Evolutionary conservation across 2,329 filamentous ascomycete species (phyloP).

Genomic region (Juglanconis sp.): DNA sequence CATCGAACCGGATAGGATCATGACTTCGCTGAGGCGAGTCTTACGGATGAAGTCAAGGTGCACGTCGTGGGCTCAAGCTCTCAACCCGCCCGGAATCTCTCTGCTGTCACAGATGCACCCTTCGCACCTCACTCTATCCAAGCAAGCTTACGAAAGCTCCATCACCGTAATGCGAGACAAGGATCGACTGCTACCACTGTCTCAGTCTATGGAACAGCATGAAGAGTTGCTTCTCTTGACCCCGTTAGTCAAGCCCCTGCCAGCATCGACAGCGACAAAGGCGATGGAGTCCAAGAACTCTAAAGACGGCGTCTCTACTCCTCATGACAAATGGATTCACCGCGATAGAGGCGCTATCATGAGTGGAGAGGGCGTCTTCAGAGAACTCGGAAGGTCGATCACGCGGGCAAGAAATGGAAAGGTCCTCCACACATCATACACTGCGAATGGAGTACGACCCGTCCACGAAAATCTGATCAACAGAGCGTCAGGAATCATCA

Average conservation of each 20-base stretch:
- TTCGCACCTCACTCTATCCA: conserved; percentile 76
- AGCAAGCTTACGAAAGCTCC: conserved; percentile 83
- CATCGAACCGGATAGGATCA: conserved; percentile 75
- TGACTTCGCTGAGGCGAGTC: conserved; percentile 75
- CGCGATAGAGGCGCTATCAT: conserved; percentile 65
- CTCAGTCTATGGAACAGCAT: conserved; percentile 74
- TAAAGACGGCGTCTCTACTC: conserved; percentile 31
- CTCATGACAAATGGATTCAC: conserved; percentile 56
- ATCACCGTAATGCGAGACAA: conserved; percentile 92
- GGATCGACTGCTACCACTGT: conserved; percentile 77
- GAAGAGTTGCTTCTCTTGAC: conserved; percentile 89
- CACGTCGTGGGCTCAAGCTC: conserved; percentile 85
- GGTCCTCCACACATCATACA: conserved; percentile 91
- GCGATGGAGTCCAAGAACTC: conserved; percentile 54
- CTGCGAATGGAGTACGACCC: conserved; percentile 84
- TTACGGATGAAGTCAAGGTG: conserved; percentile 78
- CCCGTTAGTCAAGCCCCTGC: conserved; percentile 86
- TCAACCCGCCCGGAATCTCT: conserved; percentile 79
- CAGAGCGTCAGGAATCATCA: conserved; percentile 80
- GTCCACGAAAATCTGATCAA: conserved; percentile 93
- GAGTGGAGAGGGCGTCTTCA: conserved; percentile 90
- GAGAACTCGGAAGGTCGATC: conserved; percentile 83
- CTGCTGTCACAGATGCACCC: conserved; percentile 79
- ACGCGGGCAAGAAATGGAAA: conserved; percentile 82
- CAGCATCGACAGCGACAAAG: conserved; percentile 79